A percentile compares a stretch with the other conserved stretches of the same genome.
phyloP scores from a whole-genome alignment of 2,329 filamentous ascomycete genomes.

The Ophiosphaerella herpotricha region DNA sequence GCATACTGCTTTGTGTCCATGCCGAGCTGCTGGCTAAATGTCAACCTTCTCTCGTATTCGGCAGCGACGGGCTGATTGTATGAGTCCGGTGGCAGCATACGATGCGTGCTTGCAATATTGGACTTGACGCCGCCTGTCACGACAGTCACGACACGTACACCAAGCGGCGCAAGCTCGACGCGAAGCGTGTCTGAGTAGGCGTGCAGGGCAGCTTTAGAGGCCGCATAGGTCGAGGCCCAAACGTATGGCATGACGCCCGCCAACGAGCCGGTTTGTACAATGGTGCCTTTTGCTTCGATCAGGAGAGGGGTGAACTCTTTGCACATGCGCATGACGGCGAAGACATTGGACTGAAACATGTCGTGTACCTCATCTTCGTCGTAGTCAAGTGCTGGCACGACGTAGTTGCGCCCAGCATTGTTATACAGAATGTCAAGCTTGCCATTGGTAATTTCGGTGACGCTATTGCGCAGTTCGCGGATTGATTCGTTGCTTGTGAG shows the following conservation, averaged over 20 bases:
- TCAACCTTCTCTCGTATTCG: slow-evolving; percentile 57
- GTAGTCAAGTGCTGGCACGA: slow-evolving; percentile 61
- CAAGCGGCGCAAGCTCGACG: slow-evolving; percentile 60
- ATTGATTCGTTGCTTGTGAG: slow-evolving; percentile 58
- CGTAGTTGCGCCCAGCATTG: slow-evolving; percentile 63
- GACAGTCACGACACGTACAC: slow-evolving; percentile 53
- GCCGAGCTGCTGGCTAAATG: slow-evolving; percentile 58
- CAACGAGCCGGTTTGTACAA: slow-evolving; percentile 53
- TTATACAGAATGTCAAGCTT: slow-evolving; percentile 63
- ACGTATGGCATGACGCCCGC: slow-evolving; percentile 48
- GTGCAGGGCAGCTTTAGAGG: slow-evolving; percentile 64
- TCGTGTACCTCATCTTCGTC: slow-evolving; percentile 43
- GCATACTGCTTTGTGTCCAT: slow-evolving; percentile 61
- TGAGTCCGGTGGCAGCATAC: slow-evolving; percentile 53
- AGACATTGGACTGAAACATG: slow-evolving; percentile 55
- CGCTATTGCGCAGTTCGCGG: slow-evolving; percentile 51
- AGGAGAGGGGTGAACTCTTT: slow-evolving; percentile 61
- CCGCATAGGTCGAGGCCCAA: slow-evolving; percentile 57
- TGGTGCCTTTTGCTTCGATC: slow-evolving; percentile 51
- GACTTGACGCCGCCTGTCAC: slow-evolving; percentile 65
- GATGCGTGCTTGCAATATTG: slow-evolving; percentile 60
- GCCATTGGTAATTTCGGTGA: slow-evolving; percentile 53
- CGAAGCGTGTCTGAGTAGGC: slow-evolving; percentile 62
- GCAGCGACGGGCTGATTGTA: slow-evolving; percentile 58
- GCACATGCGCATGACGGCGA: slow-evolving; percentile 62